Percentiles rank a stretch among this genome's conserved stretches.
phyloP scores from a whole-genome alignment of 768 basidiomycete species.

The Rubroboletus pulcherrimus region DNA sequence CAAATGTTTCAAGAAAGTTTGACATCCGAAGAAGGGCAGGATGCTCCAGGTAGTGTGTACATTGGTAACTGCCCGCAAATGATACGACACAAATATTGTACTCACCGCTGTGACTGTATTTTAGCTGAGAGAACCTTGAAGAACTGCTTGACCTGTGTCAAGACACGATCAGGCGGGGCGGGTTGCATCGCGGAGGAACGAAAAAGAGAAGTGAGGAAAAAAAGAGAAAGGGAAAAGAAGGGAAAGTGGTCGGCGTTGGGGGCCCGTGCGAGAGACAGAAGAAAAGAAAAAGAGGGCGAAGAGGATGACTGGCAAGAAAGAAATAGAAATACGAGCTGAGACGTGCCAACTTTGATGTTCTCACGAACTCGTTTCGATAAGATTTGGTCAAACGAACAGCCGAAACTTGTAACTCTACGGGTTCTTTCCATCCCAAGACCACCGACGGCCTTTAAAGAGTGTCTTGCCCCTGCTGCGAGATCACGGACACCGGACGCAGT shows the following conservation, averaged over 20 bases:
- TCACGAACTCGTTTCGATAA: conserved; percentile 1
- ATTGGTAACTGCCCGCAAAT: neutral
- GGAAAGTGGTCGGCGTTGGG: neutral
- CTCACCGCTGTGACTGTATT: conserved; percentile 21
- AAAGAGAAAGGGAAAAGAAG: neutral
- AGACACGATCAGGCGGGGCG: conserved; percentile 7
- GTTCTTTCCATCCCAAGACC: neutral
- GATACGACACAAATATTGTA: neutral
- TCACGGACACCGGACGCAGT: neutral
- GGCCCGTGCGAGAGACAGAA: neutral
- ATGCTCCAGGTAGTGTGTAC: neutral
- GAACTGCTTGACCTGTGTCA: conserved; percentile 15
- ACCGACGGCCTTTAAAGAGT: neutral
- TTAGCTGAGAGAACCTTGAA: conserved; percentile 19
- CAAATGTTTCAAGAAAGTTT: neutral
- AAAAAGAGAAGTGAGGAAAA: neutral
- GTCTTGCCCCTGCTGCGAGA: neutral
- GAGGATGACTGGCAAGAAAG: neutral
- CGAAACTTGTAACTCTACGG: neutral
- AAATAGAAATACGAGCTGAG: neutral
- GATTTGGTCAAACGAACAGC: neutral
- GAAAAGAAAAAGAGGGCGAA: neutral
- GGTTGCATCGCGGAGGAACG: conserved; percentile 13
- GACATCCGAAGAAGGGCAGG: neutral
- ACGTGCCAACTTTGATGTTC: neutral